phyloP scores from a whole-genome alignment of 345 rosid genomes.

The Mangifera indica region DNA sequence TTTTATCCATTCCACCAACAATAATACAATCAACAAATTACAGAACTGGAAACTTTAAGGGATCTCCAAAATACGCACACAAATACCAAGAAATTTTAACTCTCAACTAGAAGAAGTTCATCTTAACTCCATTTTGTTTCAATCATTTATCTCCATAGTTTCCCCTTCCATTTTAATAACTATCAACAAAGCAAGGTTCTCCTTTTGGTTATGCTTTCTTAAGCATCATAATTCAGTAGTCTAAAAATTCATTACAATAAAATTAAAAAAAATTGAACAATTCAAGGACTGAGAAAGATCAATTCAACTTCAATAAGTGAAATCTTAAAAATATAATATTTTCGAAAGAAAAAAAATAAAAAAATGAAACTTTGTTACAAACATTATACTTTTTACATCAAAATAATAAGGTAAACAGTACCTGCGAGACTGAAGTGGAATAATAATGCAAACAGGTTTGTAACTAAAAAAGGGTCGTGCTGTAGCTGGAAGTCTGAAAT shows the following conservation, averaged over 20 bases:
- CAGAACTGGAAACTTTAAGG: neutral
- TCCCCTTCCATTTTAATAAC: neutral
- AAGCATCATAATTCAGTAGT: neutral
- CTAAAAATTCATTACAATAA: neutral
- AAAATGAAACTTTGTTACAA: too few species aligned
- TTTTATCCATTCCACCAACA: neutral
- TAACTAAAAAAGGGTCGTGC: constrained; percentile 23
- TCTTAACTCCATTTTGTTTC: neutral
- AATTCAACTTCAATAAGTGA: neutral
- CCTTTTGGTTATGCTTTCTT: neutral
- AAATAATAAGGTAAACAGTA: neutral
- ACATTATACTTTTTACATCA: neutral
- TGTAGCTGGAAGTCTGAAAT: constrained; percentile 20
- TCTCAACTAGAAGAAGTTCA: too few species aligned
- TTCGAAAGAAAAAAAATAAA: neutral
- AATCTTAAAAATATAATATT: neutral
- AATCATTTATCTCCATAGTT: neutral
- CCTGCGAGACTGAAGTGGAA: constrained; percentile 43
- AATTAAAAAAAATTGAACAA: neutral
- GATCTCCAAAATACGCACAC: neutral
- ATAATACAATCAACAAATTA: neutral
- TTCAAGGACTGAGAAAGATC: neutral
- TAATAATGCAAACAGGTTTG: constrained; percentile 29
- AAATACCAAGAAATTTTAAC: neutral
- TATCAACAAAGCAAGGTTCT: neutral